Evolutionary conservation across 2,329 filamentous ascomycete genomes (phyloP).

Genomic region (Stemphylium beticola): DNA sequence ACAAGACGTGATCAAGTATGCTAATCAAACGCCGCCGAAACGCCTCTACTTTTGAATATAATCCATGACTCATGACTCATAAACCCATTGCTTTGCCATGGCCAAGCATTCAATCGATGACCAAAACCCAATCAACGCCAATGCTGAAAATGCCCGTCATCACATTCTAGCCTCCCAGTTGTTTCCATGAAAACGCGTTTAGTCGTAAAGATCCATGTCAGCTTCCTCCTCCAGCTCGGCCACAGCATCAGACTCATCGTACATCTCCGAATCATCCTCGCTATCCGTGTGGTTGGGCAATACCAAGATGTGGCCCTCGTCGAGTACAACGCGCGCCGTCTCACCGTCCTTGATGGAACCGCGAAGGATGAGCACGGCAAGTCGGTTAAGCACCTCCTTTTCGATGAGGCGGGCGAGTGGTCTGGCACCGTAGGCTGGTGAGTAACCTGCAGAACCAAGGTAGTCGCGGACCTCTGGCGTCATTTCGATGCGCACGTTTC

Average conservation of each 20-base stretch:
- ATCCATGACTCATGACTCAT: slow-evolving; percentile 14
- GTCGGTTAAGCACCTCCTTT: slow-evolving; percentile 92
- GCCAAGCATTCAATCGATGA: background rate
- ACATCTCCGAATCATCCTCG: slow-evolving; percentile 74
- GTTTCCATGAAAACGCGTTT: slow-evolving; percentile 46
- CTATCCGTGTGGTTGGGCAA: slow-evolving; percentile 79
- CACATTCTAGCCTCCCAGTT: background rate
- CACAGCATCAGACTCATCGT: slow-evolving; percentile 75
- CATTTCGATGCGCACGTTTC: slow-evolving; percentile 84
- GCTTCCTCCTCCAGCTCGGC: slow-evolving; percentile 67
- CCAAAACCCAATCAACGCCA: slow-evolving; percentile 10
- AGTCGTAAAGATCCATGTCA: slow-evolving; percentile 70
- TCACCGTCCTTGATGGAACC: slow-evolving; percentile 88
- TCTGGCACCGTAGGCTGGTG: slow-evolving; percentile 90
- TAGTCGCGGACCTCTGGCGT: slow-evolving; percentile 90
- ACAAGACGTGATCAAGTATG: slow-evolving; percentile 4
- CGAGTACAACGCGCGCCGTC: slow-evolving; percentile 76
- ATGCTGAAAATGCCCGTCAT: slow-evolving; percentile 13
- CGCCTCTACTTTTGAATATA: slow-evolving; percentile 1
- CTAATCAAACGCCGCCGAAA: slow-evolving; percentile 3
- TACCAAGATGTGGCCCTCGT: slow-evolving; percentile 80
- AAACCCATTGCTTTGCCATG: slow-evolving; percentile 6
- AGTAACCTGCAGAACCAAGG: slow-evolving; percentile 89
- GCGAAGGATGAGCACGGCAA: slow-evolving; percentile 89
- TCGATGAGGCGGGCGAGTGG: slow-evolving; percentile 90